Evolutionary conservation across 2,329 filamentous ascomycete genomes (phyloP), one percentile per base, ranked within the genome.

Genomic region (Fusarium papillatum): DNA sequence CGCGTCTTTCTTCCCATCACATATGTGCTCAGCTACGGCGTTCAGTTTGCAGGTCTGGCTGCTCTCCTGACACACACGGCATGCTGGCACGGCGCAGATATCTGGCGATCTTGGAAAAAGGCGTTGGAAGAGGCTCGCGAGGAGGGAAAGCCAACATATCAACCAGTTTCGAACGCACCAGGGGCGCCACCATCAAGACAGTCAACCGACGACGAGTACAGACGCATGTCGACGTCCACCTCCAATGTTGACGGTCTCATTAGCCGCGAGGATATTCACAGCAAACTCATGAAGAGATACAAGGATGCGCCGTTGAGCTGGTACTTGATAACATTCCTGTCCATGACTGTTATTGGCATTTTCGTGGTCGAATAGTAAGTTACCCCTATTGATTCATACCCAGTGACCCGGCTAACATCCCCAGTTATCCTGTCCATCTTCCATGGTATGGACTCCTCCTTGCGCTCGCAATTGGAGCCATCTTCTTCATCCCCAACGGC

Each of bases 401-500:
- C 9, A 31, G 2, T 62, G 16, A 24, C 19, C 17, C 62, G 66
- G 29, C 70, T 77, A 29, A 75, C 78, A 29, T n/a, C 41, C 17
- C n/a, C 73, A 93, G 92, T 80, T 95, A 95, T 81, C 95, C 95
- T 1, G 90, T 97, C 57, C 93, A 96, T 80, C 87, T 97, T 1
- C 95, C 95, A 0, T 97, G 95, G 93, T 97, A 97, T 79, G 95
- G 95, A 6, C 87, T 98, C 5, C 87, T 97, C 19, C 88, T 98
- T 8, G 94, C 95, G 2, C 88, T 98, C 3, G 90, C 88, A 31
- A 95, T 97, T 66, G 95, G 95, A 72, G 92, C 93, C 24, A 84
- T 96, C 66, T 93, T 97, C 72, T 97, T 97, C 85, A 95, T 98
- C 70, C 95, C 95, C 14, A 96, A 97, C 75, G 95, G 95, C 72